A percentile compares a stretch with the other conserved stretches of the same genome.
Conservation (phyloP, 2,329 filamentous ascomycete species). For the Rutstroemia sp. region DNA sequence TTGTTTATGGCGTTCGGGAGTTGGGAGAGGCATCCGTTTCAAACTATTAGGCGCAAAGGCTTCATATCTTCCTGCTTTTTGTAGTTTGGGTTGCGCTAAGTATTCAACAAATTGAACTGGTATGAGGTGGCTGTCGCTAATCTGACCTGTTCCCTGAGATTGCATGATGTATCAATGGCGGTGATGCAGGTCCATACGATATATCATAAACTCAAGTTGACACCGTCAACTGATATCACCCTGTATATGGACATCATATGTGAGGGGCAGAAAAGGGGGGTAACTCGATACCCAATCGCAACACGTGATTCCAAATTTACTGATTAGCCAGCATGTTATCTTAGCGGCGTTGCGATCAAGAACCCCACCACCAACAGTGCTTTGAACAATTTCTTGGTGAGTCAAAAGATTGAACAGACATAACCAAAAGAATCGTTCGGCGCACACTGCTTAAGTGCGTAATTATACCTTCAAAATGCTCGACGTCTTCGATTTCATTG, state of each 20-base stretch:
- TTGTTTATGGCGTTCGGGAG: constrained; percentile 5
- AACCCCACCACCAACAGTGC: constrained; percentile 9
- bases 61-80: not conserved
- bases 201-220: no score
- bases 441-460: not conserved
- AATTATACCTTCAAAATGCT: constrained; percentile 46
- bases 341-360: constrained; percentile 6
- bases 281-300: not conserved
- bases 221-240: no score
- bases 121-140: not conserved
- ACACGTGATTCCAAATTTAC: not conserved
- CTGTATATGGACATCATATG: no score
- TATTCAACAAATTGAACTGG: not conserved
- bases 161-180: not conserved
- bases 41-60: not conserved
- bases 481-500: constrained; percentile 71
- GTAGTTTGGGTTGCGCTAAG: not conserved
- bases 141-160: not conserved
- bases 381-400: constrained; percentile 10
- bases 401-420: constrained; percentile 4
- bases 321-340: constrained; percentile 10
- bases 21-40: constrained; percentile 7
- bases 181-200: not conserved
- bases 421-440: not conserved
- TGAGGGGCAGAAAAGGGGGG: not conserved